Percentiles rank a stretch among this genome's conserved stretches.
Evolutionary conservation across 2,329 filamentous ascomycete genomes (phyloP).

Genomic region (Penicillium sclerotigenum): DNA sequence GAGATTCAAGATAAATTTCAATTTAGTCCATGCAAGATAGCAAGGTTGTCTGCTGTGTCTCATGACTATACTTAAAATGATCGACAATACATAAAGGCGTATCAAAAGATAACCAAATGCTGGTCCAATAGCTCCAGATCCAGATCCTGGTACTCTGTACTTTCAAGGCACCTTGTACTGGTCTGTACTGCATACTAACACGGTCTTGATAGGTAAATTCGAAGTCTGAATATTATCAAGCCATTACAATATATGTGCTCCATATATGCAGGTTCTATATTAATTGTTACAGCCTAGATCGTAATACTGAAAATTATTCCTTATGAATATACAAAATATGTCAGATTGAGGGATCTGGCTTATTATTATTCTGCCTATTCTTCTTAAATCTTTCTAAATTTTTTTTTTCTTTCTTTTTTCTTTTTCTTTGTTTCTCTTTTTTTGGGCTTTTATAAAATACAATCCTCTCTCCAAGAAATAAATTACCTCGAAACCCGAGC

Average conservation of each 20-base stretch:
- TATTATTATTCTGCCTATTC: not conserved
- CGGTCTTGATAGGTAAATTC: too few species aligned
- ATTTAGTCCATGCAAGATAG: not conserved
- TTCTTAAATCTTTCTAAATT: not conserved
- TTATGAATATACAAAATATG: not conserved
- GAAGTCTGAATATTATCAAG: too few species aligned
- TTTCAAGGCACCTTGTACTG: not conserved
- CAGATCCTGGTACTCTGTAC: not conserved
- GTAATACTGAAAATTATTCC: not conserved
- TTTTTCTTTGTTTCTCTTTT: not conserved
- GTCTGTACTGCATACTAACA: too few species aligned
- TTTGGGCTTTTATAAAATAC: not conserved
- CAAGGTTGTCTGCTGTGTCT: not conserved
- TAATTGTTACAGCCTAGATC: not conserved
- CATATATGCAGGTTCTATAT: not conserved
- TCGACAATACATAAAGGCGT: not conserved
- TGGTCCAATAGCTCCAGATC: not conserved
- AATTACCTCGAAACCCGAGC: slow-evolving; percentile 5
- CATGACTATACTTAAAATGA: not conserved
- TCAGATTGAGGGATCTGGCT: not conserved
- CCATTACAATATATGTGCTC: not conserved
- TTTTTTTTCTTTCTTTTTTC: not conserved
- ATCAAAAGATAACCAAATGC: not conserved
- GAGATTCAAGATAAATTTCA: not conserved
- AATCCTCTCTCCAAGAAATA: not conserved